Evolutionary conservation across 139 green algal species (phyloP).

Genomic region (Chlamydomonas incerta): DNA sequence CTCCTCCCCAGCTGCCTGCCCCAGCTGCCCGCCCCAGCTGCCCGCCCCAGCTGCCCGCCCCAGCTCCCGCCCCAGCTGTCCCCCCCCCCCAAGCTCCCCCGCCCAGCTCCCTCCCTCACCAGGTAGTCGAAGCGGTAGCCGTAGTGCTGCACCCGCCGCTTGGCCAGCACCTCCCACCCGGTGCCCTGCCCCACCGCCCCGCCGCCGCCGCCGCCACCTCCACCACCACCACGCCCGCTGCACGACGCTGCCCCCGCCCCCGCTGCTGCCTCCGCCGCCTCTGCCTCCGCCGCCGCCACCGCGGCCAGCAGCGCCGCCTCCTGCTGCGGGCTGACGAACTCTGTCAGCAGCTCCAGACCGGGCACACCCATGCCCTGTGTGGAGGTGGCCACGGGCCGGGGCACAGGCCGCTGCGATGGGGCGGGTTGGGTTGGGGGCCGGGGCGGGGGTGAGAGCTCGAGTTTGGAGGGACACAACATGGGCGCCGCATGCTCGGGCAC

Average conservation of each 20-base stretch:
- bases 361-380: slow-evolving; percentile 63
- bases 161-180: slow-evolving; percentile 65
- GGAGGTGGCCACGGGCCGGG: background rate
- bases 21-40: no score
- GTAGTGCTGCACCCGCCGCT: slow-evolving; percentile 90
- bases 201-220: background rate
- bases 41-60: no score
- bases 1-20: no score
- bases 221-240: background rate
- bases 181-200: no score
- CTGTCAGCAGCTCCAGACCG: slow-evolving; percentile 68
- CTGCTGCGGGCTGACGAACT: slow-evolving; percentile 73
- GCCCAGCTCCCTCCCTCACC: slow-evolving; percentile 25
- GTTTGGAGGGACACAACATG: no score
- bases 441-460: background rate
- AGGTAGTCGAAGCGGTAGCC: slow-evolving; percentile 81
- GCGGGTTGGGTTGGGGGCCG: background rate
- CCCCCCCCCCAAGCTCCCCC: no score
- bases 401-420: slow-evolving; percentile 6
- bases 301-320: slow-evolving; percentile 72
- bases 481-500: no score
- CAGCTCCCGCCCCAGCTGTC: no score
- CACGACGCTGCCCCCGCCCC: background rate
- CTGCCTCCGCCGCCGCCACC: slow-evolving; percentile 45
- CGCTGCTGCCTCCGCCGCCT: background rate